Conservation (phyloP, 106 monocot genomes). For the Agapanthus africanus region DNA sequence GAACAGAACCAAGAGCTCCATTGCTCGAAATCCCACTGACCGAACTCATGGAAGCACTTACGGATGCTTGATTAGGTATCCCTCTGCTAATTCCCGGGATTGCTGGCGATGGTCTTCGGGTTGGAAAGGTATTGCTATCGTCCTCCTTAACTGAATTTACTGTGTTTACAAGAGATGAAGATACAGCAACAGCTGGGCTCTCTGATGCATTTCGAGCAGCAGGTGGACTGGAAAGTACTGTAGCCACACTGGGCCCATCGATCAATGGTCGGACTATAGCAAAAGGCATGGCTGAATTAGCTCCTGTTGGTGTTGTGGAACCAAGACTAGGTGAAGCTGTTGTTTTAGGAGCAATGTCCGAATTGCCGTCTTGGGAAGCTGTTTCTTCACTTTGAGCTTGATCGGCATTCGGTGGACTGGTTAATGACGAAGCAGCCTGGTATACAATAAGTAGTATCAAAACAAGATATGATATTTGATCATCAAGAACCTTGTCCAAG, state of each 20-base stretch:
- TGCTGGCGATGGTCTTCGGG: slow-evolving; percentile 68
- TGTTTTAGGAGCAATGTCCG: slow-evolving; percentile 39
- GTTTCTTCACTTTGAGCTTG: slow-evolving; percentile 70
- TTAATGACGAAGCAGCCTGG: slow-evolving; percentile 25
- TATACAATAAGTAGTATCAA: not conserved
- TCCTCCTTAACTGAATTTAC: slow-evolving; percentile 55
- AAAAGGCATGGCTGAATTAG: slow-evolving; percentile 24
- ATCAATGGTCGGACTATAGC: slow-evolving; percentile 24
- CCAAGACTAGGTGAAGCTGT: slow-evolving; percentile 24
- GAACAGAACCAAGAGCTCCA: slow-evolving; percentile 34
- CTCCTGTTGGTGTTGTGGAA: slow-evolving; percentile 9
- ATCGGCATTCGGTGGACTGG: slow-evolving; percentile 20
- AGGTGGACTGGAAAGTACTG: slow-evolving; percentile 38
- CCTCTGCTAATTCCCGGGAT: slow-evolving; percentile 45
- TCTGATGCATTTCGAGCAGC: slow-evolving; percentile 34
- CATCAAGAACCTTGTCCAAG: no score
- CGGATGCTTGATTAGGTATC: slow-evolving; percentile 38
- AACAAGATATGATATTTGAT: not conserved
- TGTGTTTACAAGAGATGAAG: slow-evolving; percentile 27
- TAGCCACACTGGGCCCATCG: slow-evolving; percentile 30
- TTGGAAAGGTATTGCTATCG: slow-evolving; percentile 41
- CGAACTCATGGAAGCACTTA: slow-evolving; percentile 42
- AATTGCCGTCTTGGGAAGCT: slow-evolving; percentile 50
- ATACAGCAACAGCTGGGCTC: slow-evolving; percentile 22
- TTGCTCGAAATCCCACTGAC: slow-evolving; percentile 27